These are phyloP conservation scores for Jamesozyma gamospora DNA, from an alignment of 805 yeast genomes.

Conservation along the genomic window DNA sequence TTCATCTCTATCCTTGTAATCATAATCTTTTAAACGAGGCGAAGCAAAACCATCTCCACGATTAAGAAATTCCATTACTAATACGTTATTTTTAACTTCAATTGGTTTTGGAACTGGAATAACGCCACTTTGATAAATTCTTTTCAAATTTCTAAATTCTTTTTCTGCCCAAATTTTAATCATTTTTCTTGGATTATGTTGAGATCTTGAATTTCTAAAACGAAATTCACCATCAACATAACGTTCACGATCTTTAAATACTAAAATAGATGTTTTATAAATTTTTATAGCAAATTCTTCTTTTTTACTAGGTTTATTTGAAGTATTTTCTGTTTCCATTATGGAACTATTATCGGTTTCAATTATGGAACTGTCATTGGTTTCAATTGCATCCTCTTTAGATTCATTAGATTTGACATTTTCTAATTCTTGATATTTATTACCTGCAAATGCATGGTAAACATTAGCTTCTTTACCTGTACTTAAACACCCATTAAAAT, in stretches of 20 bases:
- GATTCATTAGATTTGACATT: neutral
- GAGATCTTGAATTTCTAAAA: slow-evolving; percentile 74
- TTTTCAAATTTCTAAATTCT: slow-evolving; percentile 84
- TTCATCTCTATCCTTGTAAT: slow-evolving; percentile 56
- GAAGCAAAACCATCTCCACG: slow-evolving; percentile 80
- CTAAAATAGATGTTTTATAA: slow-evolving; percentile 89
- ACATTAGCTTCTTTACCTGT: slow-evolving; percentile 99
- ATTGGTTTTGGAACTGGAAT: slow-evolving; percentile 93
- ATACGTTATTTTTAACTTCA: slow-evolving; percentile 78
- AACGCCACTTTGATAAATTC: slow-evolving; percentile 59
- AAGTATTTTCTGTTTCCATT: neutral
- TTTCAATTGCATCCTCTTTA: neutral
- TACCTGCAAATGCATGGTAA: slow-evolving; percentile 58
- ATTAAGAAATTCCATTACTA: slow-evolving; percentile 85
- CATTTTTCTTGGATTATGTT: slow-evolving; percentile 94
- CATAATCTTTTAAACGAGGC: slow-evolving; percentile 81
- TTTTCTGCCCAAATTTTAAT: slow-evolving; percentile 98
- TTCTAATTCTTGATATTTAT: slow-evolving; percentile 11
- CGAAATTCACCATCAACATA: slow-evolving; percentile 95
- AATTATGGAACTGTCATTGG: neutral
- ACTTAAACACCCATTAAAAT: slow-evolving; percentile 85
- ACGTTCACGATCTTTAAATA: slow-evolving; percentile 93
- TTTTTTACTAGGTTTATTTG: slow-evolving; percentile 1
- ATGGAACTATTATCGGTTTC: neutral
- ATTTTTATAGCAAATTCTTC: slow-evolving; percentile 82